Percentiles rank a stretch among this genome's conserved stretches.
Conservation (phyloP, 2,329 filamentous ascomycete genomes). For the Fusarium lateritium region DNA sequence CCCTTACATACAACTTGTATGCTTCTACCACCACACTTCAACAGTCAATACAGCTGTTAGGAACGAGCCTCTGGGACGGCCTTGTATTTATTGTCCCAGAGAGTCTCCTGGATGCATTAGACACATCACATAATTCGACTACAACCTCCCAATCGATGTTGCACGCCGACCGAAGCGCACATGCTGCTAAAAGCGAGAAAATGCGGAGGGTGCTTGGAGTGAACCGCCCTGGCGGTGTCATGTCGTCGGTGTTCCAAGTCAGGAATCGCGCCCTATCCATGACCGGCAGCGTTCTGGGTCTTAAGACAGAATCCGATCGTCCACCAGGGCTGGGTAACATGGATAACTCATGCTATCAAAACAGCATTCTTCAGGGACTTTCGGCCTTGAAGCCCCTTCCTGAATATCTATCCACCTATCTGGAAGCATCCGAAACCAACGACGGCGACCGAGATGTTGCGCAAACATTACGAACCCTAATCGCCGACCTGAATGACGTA, state of each 20-base stretch:
- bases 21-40: conserved; percentile 53
- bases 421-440: conserved; percentile 49
- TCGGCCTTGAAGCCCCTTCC: conserved; percentile 81
- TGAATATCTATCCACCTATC: conserved; percentile 71
- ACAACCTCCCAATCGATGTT: conserved; percentile 58
- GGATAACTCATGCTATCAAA: conserved; percentile 98
- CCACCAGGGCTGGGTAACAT: conserved; percentile 86
- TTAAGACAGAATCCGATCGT: conserved; percentile 59
- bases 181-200: conserved; percentile 74
- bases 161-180: conserved; percentile 57
- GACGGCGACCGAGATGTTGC: conserved; percentile 56
- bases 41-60: conserved; percentile 46
- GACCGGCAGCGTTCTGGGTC: conserved; percentile 60
- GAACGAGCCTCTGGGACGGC: conserved; percentile 71
- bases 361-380: conserved; percentile 90
- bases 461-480: conserved; percentile 72
- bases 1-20: conserved; percentile 55
- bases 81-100: conserved; percentile 71
- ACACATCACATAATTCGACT: conserved; percentile 67
- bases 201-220: conserved; percentile 75
- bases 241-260: conserved; percentile 71
- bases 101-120: conserved; percentile 69
- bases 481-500: conserved; percentile 78
- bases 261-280: conserved; percentile 70
- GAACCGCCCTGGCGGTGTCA: conserved; percentile 66